Base-by-base conservation (phyloP, 2,329 filamentous ascomycete species). In the Diaporthe citri region DNA sequence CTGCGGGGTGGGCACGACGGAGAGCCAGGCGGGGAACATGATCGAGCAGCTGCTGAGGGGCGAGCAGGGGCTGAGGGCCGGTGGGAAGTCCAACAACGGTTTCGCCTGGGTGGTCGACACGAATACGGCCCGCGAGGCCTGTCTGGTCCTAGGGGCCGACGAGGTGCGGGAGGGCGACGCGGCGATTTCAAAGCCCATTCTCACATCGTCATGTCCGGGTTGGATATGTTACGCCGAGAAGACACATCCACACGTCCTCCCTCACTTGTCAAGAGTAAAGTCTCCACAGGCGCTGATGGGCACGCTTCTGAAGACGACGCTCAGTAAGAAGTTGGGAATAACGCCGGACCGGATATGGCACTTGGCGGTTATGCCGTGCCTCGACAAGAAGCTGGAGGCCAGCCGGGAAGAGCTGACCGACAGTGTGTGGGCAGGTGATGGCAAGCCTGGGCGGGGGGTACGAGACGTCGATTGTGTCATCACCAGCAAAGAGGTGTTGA, bases 221-320 rank as follows among this genome's bases (percentile, higher is more conserved):
- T 99, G 97, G 96, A 96, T 99, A 73, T 99, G 97, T 85, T 99
- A 99, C 81, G 96, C 96, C 36, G 97, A 99, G 83, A 98, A 99
- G 86, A 98, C 96, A 73, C 97, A 99, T 81, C 95, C 97, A 2
- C 93, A 98, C 81, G 92, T 98, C 73, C 89, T 99, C 67, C 95
- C 95, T 39, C 95, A 99, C 83, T 88, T 99, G 72, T 98, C 96
- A 74, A 91, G 91, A 67, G 89, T 98, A 77, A 99, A 98, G 83
- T 98, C 96, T 7, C 96, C 97, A 20, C 97, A 99, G 84, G 96
- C 97, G 36, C 85, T 99, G 71, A 93, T 94, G 77, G 97, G 97
- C 17, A 98, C 95, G 0, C 88, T 98, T 56, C 83, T 99, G 73
- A 99, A 99, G 84, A 96, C 95, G 0, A 91, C 94, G 0, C 86